Base-by-base conservation (phyloP, 768 basidiomycete genomes). In the Xerocomus potaroensis region DNA sequence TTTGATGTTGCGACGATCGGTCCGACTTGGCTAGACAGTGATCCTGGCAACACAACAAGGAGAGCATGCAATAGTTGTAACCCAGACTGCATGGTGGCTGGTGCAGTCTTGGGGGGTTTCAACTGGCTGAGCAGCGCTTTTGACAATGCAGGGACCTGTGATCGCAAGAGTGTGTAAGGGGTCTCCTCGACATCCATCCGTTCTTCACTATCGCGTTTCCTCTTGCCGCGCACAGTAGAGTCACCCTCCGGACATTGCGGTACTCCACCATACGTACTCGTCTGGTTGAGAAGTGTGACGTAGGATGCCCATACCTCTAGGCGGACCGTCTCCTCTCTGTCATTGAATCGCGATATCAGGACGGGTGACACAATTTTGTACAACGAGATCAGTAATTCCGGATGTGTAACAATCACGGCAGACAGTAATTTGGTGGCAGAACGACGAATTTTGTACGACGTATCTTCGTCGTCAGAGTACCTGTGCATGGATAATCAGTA, bases 401-500 rank as follows among this genome's bases (percentile, higher is more conserved):
- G 91, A 21, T 93, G 88, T 1, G 95, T 98, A 11, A 80, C 81
- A 47, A 98, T 84, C 39, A 96, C 72, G 6, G 89, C 87, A 23
- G 84, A 72, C 14, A 98, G 75, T 4, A 98, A 73, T 64, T 97
- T 97, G 15, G 93, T 91, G 7, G 96, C 86, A 7, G 91, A 85
- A 36, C 96, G 83, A 53, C 96, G 86, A 47, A 96, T 91, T 67
- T 97, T 97, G 79, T 96, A 98, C 0, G 95, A 97, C 10, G 88
- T 90, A 61, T 99, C 96, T 65, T 98, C 96, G 48, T 99, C 96
- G 57, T 99, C 96, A 6, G 91, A 92, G 65, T 96, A 97, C 53
- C 91, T 94, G 54, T 22, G n/a, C n/a, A n/a, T n/a, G 43, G 30
- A 21, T 24, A 11, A 36, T 51, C 35, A 40, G 12, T 43, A 53